These are phyloP conservation scores for Choiromyces venosus DNA, from an alignment of 495 filamentous ascomycete genomes.

Conservation along the genomic window DNA sequence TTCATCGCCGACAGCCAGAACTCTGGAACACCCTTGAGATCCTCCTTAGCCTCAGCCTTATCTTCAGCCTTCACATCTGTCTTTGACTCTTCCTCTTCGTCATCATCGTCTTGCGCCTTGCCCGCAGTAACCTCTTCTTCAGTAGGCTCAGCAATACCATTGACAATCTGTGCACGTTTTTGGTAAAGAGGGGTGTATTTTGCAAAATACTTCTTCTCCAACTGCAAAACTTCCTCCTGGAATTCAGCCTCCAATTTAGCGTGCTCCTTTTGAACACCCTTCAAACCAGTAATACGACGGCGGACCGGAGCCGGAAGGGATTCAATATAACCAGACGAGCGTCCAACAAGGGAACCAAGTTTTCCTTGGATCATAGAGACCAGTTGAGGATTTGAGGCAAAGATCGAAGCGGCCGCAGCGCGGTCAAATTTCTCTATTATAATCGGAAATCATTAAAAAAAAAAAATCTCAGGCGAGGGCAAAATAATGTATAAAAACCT, in stretches of 20 bases:
- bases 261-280: slow-evolving; percentile 98
- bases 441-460: slow-evolving; percentile 21
- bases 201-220: slow-evolving; percentile 98
- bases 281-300: slow-evolving; percentile 86
- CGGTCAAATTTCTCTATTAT: slow-evolving; percentile 78
- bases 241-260: slow-evolving; percentile 96
- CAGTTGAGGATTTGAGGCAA: slow-evolving; percentile 87
- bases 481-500: slow-evolving; percentile 53
- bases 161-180: slow-evolving; percentile 88
- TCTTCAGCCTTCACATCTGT: slow-evolving; percentile 52
- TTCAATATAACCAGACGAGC: slow-evolving; percentile 96
- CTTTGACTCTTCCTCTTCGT: slow-evolving; percentile 54
- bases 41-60: slow-evolving; percentile 47
- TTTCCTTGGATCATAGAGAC: slow-evolving; percentile 96
- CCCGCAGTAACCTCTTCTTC: slow-evolving; percentile 80
- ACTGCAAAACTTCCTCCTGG: slow-evolving; percentile 92
- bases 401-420: slow-evolving; percentile 78
- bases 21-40: slow-evolving; percentile 78
- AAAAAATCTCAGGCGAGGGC: slow-evolving; percentile 21
- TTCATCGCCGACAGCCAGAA: slow-evolving; percentile 99
- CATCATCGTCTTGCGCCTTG: slow-evolving; percentile 70
- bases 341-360: slow-evolving; percentile 85
- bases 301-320: slow-evolving; percentile 82
- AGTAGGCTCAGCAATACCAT: slow-evolving; percentile 78
- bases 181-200: slow-evolving; percentile 98